phyloP scores from a whole-genome alignment of 306 rosid species.

The Casuarina equisetifolia region DNA sequence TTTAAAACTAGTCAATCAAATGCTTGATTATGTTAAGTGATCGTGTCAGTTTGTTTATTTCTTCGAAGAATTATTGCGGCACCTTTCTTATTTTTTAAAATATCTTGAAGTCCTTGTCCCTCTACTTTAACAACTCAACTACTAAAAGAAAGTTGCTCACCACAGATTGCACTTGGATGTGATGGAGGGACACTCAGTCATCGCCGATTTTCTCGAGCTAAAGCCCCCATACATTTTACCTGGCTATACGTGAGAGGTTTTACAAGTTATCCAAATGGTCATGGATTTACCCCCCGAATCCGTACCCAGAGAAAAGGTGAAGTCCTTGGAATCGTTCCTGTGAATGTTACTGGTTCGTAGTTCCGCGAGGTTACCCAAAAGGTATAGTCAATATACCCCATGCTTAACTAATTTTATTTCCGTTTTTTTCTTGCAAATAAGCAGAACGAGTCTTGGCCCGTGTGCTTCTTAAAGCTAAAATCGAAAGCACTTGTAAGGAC shows the following conservation, averaged over 20 bases:
- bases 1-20: too few species aligned
- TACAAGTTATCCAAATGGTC: conserved; percentile 49
- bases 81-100: too few species aligned
- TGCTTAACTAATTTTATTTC: too few species aligned
- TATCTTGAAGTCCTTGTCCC: neutral
- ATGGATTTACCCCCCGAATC: conserved; percentile 39
- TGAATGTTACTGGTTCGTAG: conserved; percentile 48
- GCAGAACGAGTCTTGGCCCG: too few species aligned
- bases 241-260: conserved; percentile 47
- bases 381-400: neutral
- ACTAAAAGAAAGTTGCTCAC: neutral
- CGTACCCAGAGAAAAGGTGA: conserved; percentile 16
- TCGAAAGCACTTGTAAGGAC: too few species aligned
- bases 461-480: too few species aligned
- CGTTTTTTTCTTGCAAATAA: too few species aligned
- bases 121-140: neutral
- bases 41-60: too few species aligned
- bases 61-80: too few species aligned
- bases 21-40: too few species aligned
- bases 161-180: conserved; percentile 55
- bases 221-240: conserved; percentile 19
- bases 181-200: conserved; percentile 54
- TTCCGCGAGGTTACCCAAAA: neutral
- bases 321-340: conserved; percentile 43
- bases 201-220: conserved; percentile 38